Evolutionary conservation across 345 rosid species (phyloP), one percentile per base, ranked within the genome.

Genomic region (Garcia nutans): DNA sequence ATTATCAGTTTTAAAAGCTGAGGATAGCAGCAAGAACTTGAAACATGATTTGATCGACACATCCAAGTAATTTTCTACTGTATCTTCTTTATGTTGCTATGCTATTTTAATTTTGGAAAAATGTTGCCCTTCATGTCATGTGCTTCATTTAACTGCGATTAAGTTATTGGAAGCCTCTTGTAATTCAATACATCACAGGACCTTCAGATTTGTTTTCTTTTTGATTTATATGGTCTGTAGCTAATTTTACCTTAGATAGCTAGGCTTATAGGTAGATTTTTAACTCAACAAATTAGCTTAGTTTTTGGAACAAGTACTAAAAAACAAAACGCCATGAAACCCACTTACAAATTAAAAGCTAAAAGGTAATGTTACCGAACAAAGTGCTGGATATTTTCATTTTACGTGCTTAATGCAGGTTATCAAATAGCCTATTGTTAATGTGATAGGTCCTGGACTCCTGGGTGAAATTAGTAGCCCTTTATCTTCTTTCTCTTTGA

Each of bases 11-110:
- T 74, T 89, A 77, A 88, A 86, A 78, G 65, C 41, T 65, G 96
- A 88, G 73, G 87, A 82, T 72, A 81, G 78, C 72, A 88, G 78
- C 72, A 88, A 84, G 75, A 80, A 85, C 78, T 79, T 75, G 83
- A 88, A 87, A 82, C 87, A 80, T 79, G 93, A 92, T 74, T 65
- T 82, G 78, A 79, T 68, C 45, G 73, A 45, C 77, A 83, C 79
- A 73, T 78, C 88, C 87, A 89, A 83, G 98, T 92, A 87, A 78
- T 60, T 80, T 74, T 72, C 83, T 68, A 15, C 8, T 74, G 49
- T 28, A 28, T 28, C 52, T 52, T 72, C 66, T 70, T 82, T 56
- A 44, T 15, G 5, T 62, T 63, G 8, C 70, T 71, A 37, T 26
- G 45, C n/a, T 63, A 20, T 47, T 24, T 37, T 6, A 37, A 3